Conservation (phyloP, 2,329 filamentous ascomycete species). For the Hyphodiscus sp. region DNA sequence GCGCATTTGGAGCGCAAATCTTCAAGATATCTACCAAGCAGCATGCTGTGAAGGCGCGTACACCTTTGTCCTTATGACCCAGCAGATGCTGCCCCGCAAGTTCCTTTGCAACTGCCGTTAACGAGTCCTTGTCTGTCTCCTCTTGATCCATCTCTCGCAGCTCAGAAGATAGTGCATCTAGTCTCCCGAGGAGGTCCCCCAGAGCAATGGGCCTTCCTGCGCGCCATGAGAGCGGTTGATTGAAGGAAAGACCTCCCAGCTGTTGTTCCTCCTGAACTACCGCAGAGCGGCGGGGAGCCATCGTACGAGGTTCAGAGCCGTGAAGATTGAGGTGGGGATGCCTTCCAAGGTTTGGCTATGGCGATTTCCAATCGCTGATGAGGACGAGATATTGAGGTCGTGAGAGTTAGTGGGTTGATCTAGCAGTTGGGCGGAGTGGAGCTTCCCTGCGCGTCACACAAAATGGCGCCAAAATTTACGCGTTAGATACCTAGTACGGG, state of each 20-base stretch:
- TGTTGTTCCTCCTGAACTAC: constrained; percentile 25
- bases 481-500: background rate
- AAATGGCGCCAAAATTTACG: background rate
- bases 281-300: constrained; percentile 31
- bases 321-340: background rate
- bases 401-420: background rate
- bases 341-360: background rate
- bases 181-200: constrained; percentile 70
- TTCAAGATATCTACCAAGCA: constrained; percentile 91
- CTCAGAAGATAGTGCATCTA: constrained; percentile 77
- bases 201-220: constrained; percentile 85
- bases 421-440: background rate
- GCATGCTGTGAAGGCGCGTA: constrained; percentile 80
- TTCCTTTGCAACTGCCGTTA: constrained; percentile 77
- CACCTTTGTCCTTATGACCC: constrained; percentile 86
- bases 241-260: constrained; percentile 60
- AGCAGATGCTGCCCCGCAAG: constrained; percentile 76
- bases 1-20: constrained; percentile 89
- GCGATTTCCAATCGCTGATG: background rate
- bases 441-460: background rate
- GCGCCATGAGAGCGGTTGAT: constrained; percentile 83
- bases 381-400: background rate
- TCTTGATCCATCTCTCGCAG: constrained; percentile 83
- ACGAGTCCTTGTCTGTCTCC: constrained; percentile 72
- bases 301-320: constrained; percentile 17